Conservation (phyloP, 2,329 filamentous ascomycete species). For the Macrophomina pseudophaseolina region DNA sequence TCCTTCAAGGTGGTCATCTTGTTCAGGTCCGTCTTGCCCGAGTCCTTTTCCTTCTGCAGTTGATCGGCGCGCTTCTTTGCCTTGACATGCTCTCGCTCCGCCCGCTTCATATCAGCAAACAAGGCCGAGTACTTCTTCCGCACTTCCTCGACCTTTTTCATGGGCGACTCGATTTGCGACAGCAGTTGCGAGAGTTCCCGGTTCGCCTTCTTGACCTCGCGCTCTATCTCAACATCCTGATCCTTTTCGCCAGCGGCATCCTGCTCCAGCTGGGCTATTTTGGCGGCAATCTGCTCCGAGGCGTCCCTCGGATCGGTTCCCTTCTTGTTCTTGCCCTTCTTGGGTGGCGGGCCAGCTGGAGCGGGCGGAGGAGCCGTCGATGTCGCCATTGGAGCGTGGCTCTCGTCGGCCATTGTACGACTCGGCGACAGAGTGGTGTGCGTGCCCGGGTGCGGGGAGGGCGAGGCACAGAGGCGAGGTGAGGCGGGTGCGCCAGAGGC, state of each 20-base stretch:
- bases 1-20: constrained; percentile 92
- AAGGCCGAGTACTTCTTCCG: constrained; percentile 92
- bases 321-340: constrained; percentile 87
- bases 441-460: constrained; percentile 42
- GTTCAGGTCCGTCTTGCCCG: constrained; percentile 82
- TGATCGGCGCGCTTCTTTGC: constrained; percentile 95
- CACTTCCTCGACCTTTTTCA: constrained; percentile 88
- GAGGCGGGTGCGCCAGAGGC: constrained; percentile 42
- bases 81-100: constrained; percentile 92
- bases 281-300: constrained; percentile 86
- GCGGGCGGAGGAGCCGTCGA: constrained; percentile 23
- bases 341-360: constrained; percentile 53
- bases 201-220: constrained; percentile 92
- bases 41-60: constrained; percentile 95
- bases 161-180: constrained; percentile 83
- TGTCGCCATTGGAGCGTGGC: constrained; percentile 15
- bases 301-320: constrained; percentile 81
- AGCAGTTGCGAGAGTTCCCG: constrained; percentile 87
- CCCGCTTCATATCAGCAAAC: constrained; percentile 90
- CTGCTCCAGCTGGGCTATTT: constrained; percentile 93
- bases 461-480: constrained; percentile 39
- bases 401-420: constrained; percentile 22
- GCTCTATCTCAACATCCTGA: constrained; percentile 94
- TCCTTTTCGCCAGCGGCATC: constrained; percentile 94
- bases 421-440: neutral